Base-by-base conservation (phyloP, 805 yeast genomes). In the Sporopachydermia lactativora region DNA sequence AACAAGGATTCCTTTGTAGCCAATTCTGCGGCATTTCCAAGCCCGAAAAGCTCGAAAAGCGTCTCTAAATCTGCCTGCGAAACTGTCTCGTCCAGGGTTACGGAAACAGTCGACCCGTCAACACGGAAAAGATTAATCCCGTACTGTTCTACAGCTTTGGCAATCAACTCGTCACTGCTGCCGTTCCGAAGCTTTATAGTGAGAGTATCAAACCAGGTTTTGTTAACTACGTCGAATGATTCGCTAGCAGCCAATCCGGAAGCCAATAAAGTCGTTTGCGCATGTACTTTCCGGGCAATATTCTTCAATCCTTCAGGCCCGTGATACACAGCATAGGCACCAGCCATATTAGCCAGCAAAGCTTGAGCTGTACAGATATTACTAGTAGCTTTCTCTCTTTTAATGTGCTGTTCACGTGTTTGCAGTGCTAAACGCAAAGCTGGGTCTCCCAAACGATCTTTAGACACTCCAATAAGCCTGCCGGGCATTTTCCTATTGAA, bases 341-440 rank as follows among this genome's bases (percentile, higher is more conserved):
- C 86, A 16, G 96, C 78, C 65, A 92, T 85, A 58, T 92, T 92
- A 15, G 98, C 98, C 47, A 92, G 66, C 42, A 92, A 68, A 17
- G 96, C 96, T 66, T 92, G 98, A 5, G 98, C 96, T 15, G 98
- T 92, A 65, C 98, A 92, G 44, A 92, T 92, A 59, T 92, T 92
- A 19, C 96, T 85, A 15, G 98, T 92, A 13, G 98, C 98, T 63
- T 83, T 88, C 58, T 92, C 98, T 59, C 98, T 75, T 60, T 88
- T 83, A 56, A 92, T 92, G 60, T 92, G 98, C 60, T 92, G 98
- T 60, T 92, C 98, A 64, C 98, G 81, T 3, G 98, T 92, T 66
- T 92, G 98, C 50, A 92, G 70, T 3, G 98, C 97, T 51, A 92
- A 69, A 59, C 98, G 75, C 45, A 80, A 70, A 3, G 96, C 97